Evolutionary conservation across 2,329 filamentous ascomycete species (phyloP).

Genomic region (Fusarium secorum): DNA sequence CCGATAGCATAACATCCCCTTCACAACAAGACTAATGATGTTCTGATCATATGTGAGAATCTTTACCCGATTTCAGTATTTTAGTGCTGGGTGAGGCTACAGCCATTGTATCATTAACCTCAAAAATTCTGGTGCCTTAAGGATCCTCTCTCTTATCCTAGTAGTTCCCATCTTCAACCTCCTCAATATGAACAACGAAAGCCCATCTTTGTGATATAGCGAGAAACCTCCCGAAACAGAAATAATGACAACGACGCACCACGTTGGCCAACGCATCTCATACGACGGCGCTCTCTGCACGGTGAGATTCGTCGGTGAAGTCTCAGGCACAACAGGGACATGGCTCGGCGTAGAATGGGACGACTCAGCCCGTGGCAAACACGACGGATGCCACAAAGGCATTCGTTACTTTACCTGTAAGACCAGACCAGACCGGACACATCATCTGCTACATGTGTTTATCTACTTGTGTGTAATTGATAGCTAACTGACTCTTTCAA

Average conservation of each 20-base stretch:
- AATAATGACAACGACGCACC: conserved; percentile 51
- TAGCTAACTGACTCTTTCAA: conserved; percentile 38
- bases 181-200: background rate
- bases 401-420: conserved; percentile 84
- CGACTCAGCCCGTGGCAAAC: conserved; percentile 84
- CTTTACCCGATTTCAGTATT: background rate
- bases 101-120: background rate
- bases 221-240: background rate
- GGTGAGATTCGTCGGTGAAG: conserved; percentile 80
- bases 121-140: conserved; percentile 28
- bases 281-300: conserved; percentile 83
- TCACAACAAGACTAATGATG: background rate
- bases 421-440: conserved; percentile 14
- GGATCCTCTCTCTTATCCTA: conserved; percentile 1
- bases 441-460: background rate
- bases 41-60: background rate
- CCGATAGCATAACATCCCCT: background rate
- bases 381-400: conserved; percentile 84
- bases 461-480: background rate
- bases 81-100: background rate
- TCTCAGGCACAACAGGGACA: conserved; percentile 76
- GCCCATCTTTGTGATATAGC: background rate
- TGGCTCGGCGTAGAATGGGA: conserved; percentile 99
- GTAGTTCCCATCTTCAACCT: background rate
- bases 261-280: conserved; percentile 79